Evolutionary conservation across 768 basidiomycete genomes (phyloP).

Genomic region (Dentipellis sp.): DNA sequence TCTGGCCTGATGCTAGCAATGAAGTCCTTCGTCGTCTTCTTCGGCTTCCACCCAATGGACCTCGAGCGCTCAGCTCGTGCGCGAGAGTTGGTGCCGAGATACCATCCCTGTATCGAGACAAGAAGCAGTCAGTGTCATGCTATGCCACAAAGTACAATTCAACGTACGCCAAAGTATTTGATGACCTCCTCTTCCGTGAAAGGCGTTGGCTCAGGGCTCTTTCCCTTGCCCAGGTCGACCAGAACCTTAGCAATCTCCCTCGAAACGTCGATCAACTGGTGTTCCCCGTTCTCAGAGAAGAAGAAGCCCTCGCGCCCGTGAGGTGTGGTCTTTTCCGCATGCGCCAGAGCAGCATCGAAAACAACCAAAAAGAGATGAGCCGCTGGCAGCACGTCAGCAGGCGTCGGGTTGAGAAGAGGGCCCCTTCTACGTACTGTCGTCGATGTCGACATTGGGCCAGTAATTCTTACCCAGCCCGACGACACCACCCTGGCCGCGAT

Average conservation of each 20-base stretch:
- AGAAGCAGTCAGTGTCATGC: neutral
- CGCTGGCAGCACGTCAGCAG: slow-evolving; percentile 19
- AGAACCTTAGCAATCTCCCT: slow-evolving; percentile 27
- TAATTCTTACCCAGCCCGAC: slow-evolving; percentile 49
- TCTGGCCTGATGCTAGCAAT: slow-evolving; percentile 38
- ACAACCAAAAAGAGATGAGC: slow-evolving; percentile 34
- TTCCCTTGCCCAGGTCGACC: slow-evolving; percentile 21
- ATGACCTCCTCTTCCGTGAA: slow-evolving; percentile 35
- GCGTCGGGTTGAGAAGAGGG: no score
- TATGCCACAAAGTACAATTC: neutral
- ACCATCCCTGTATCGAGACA: slow-evolving; percentile 7
- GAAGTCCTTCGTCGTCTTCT: slow-evolving; percentile 38
- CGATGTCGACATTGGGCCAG: slow-evolving; percentile 53
- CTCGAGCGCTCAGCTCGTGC: slow-evolving; percentile 33
- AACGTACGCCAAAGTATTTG: slow-evolving; percentile 23
- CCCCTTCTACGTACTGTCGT: slow-evolving; percentile 30
- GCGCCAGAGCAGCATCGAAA: slow-evolving; percentile 26
- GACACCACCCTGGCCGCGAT: slow-evolving; percentile 41
- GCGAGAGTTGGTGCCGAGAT: slow-evolving; percentile 28
- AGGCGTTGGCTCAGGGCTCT: slow-evolving; percentile 31
- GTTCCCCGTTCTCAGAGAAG: slow-evolving; percentile 26
- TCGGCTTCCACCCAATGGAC: slow-evolving; percentile 45
- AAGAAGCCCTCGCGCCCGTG: slow-evolving; percentile 29
- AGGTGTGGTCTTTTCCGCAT: slow-evolving; percentile 5
- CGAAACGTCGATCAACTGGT: slow-evolving; percentile 25